Evolutionary conservation across 139 green algal species (phyloP).

Genomic region (Mesotaenium endlicherianum): DNA sequence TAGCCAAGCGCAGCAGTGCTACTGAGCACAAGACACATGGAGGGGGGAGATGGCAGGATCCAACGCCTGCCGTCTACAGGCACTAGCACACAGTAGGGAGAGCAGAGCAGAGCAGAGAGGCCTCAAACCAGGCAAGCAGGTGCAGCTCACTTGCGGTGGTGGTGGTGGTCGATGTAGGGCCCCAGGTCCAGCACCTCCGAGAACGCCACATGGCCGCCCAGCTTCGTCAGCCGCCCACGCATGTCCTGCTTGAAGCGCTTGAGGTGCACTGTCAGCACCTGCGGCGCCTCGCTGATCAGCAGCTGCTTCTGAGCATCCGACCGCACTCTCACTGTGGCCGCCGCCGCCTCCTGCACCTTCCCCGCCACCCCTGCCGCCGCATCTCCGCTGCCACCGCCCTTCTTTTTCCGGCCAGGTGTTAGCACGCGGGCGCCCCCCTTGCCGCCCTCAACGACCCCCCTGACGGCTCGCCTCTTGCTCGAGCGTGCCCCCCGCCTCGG

Average conservation of each 20-base stretch:
- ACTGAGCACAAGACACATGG: background rate
- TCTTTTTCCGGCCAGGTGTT: background rate
- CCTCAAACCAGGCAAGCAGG: background rate
- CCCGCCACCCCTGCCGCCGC: background rate
- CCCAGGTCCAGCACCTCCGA: constrained; percentile 49
- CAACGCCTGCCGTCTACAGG: too few relatives aligned
- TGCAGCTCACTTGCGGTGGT: background rate
- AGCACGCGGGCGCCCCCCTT: background rate
- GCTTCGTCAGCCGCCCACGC: constrained; percentile 59
- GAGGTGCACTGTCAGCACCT: constrained; percentile 46
- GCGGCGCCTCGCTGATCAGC: constrained; percentile 24
- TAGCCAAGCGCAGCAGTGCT: background rate
- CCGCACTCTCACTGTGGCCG: background rate
- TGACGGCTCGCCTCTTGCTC: too few relatives aligned
- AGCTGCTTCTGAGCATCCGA: constrained; percentile 10
- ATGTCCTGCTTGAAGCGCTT: constrained; percentile 59
- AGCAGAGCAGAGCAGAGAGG: background rate
- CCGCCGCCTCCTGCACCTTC: background rate
- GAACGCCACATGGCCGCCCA: constrained; percentile 58
- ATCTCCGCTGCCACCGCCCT: background rate
- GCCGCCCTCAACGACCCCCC: background rate
- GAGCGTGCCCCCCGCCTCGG: too few relatives aligned
- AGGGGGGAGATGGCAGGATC: background rate
- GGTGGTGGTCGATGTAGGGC: constrained; percentile 11
- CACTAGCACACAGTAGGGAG: background rate